Percentiles rank a stretch among this genome's conserved stretches.
phyloP scores from a whole-genome alignment of 179 eudicot species.

The Sideroxylon spinosum region DNA sequence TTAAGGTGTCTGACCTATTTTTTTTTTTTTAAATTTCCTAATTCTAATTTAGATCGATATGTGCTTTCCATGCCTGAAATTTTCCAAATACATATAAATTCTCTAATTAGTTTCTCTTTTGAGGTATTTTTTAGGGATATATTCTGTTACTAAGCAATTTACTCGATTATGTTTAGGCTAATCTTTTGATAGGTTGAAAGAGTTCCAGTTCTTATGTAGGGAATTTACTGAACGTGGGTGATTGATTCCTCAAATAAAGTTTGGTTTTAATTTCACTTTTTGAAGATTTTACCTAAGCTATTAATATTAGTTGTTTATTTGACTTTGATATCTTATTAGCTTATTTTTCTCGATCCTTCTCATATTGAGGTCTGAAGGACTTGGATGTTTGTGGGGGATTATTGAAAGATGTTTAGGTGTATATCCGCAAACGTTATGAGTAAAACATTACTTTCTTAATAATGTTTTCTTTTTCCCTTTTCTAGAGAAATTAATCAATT shows the following conservation, averaged over 20 bases:
- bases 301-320: not conserved
- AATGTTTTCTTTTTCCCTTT: not conserved
- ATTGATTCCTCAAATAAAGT: not conserved
- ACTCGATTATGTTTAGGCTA: not conserved
- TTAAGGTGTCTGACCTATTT: not conserved
- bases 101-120: too few relatives aligned
- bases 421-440: not conserved
- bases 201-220: not conserved
- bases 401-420: not conserved
- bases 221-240: not conserved
- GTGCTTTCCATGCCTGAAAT: too few relatives aligned
- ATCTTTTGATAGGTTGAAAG: not conserved
- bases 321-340: not conserved
- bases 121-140: not conserved
- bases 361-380: not conserved
- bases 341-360: not conserved
- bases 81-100: not conserved
- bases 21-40: not conserved
- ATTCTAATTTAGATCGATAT: not conserved
- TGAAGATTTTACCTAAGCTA: not conserved
- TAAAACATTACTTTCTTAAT: not conserved
- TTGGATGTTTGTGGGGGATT: not conserved
- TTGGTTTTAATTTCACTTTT: not conserved
- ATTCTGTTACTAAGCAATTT: not conserved
- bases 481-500: not conserved